Conservation (phyloP, 1,139 yeast species). For the Pichia cactophila region DNA sequence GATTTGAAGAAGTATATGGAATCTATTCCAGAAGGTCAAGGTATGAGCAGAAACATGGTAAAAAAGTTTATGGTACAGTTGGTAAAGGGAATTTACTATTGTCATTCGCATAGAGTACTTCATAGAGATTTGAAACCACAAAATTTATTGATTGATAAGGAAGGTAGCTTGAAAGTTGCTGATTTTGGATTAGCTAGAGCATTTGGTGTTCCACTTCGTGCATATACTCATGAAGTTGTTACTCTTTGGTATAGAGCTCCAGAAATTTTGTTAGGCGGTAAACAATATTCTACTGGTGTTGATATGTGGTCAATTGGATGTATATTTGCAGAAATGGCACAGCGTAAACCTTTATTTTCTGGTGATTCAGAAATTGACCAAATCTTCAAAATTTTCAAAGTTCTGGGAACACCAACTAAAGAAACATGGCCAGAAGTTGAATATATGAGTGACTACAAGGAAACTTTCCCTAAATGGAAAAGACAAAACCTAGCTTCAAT, state of each 20-base stretch:
- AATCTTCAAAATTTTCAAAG: slow-evolving; percentile 86
- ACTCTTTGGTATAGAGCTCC: slow-evolving; percentile 98
- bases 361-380: slow-evolving; percentile 98
- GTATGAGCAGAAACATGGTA: slow-evolving; percentile 83
- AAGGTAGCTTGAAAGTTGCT: slow-evolving; percentile 90
- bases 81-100: slow-evolving; percentile 86
- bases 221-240: slow-evolving; percentile 96
- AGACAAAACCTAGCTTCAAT: slow-evolving; percentile 61
- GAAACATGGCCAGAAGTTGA: slow-evolving; percentile 95
- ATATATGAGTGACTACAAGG: slow-evolving; percentile 87
- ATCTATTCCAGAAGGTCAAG: slow-evolving; percentile 83
- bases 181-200: slow-evolving; percentile 98
- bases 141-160: slow-evolving; percentile 85
- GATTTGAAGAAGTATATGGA: slow-evolving; percentile 98
- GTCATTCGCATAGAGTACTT: slow-evolving; percentile 90
- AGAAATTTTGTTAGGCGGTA: slow-evolving; percentile 89
- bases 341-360: slow-evolving; percentile 89
- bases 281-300: slow-evolving; percentile 95
- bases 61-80: slow-evolving; percentile 91
- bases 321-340: slow-evolving; percentile 97
- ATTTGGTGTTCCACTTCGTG: slow-evolving; percentile 92
- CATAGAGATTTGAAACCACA: slow-evolving; percentile 98
- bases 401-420: slow-evolving; percentile 92
- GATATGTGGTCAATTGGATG: slow-evolving; percentile 99
- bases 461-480: slow-evolving; percentile 93